Evolutionary conservation across 2,329 filamentous ascomycete species (phyloP).

Genomic region (Talaromyces atroroseus): DNA sequence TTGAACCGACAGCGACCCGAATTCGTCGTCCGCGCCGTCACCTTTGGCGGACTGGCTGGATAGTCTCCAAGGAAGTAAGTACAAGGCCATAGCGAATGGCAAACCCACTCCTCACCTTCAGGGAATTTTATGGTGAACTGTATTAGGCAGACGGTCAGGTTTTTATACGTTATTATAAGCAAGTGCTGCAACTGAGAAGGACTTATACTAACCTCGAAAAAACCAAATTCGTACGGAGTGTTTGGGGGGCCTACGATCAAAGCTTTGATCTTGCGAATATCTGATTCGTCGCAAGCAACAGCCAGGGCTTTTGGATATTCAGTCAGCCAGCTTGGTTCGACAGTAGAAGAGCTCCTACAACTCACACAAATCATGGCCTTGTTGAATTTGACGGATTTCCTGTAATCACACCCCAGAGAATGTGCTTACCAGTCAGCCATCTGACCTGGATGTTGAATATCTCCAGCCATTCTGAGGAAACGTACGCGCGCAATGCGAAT

Average conservation of each 20-base stretch:
- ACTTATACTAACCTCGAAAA: constrained; percentile 67
- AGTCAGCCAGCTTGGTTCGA: not conserved
- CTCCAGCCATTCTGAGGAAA: constrained; percentile 10
- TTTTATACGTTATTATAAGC: not conserved
- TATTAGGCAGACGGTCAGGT: constrained; percentile 20
- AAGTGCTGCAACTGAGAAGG: not conserved
- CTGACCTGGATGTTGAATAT: not conserved
- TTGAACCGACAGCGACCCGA: constrained; percentile 86
- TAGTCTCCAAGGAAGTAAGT: constrained; percentile 59
- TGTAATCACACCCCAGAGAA: constrained; percentile 30
- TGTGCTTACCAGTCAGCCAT: not conserved
- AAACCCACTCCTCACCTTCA: constrained; percentile 50
- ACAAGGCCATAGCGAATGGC: not conserved
- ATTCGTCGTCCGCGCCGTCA: constrained; percentile 77
- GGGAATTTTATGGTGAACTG: constrained; percentile 74
- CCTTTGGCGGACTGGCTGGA: constrained; percentile 58
- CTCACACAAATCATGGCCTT: constrained; percentile 73
- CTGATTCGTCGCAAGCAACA: constrained; percentile 78
- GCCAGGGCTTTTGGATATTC: constrained; percentile 59
- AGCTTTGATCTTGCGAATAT: constrained; percentile 82
- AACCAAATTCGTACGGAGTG: constrained; percentile 94
- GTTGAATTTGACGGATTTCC: constrained; percentile 83
- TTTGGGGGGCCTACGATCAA: constrained; percentile 89
- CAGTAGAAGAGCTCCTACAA: not conserved
- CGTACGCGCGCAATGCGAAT: constrained; percentile 78